Evolutionary conservation across 768 basidiomycete genomes (phyloP).

Genomic region (Leccinellum luteum): DNA sequence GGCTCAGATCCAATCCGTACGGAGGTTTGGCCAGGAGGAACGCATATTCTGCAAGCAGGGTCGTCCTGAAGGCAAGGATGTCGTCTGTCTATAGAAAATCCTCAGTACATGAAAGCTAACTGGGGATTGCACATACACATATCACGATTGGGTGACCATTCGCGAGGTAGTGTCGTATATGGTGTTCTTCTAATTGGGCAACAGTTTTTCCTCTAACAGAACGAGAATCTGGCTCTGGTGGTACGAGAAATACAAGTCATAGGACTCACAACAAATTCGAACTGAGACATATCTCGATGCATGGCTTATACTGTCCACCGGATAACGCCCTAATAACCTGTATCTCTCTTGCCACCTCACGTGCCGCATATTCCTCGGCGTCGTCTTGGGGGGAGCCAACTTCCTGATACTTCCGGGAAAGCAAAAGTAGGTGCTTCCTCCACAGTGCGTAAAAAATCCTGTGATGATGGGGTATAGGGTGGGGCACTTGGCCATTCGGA

Average conservation of each 20-base stretch:
- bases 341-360: slow-evolving; percentile 23
- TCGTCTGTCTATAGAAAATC: slow-evolving; percentile 68
- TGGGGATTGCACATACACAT: slow-evolving; percentile 49
- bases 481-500: slow-evolving; percentile 16
- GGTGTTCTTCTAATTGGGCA: slow-evolving; percentile 60
- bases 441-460: slow-evolving; percentile 22
- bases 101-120: background rate
- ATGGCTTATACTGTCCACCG: slow-evolving; percentile 41
- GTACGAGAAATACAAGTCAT: background rate
- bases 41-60: slow-evolving; percentile 75
- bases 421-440: slow-evolving; percentile 21
- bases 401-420: slow-evolving; percentile 20
- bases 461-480: slow-evolving; percentile 24
- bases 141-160: slow-evolving; percentile 69
- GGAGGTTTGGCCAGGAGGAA: slow-evolving; percentile 72
- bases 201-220: slow-evolving; percentile 65
- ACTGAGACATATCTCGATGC: slow-evolving; percentile 78
- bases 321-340: slow-evolving; percentile 13
- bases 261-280: slow-evolving; percentile 69
- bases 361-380: slow-evolving; percentile 17
- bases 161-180: slow-evolving; percentile 64
- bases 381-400: slow-evolving; percentile 8
- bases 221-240: background rate
- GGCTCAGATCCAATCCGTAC: slow-evolving; percentile 63
- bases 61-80: slow-evolving; percentile 72